These are phyloP conservation scores for Boechera stricta DNA, from an alignment of 345 rosid genomes.

Conservation along the genomic window DNA sequence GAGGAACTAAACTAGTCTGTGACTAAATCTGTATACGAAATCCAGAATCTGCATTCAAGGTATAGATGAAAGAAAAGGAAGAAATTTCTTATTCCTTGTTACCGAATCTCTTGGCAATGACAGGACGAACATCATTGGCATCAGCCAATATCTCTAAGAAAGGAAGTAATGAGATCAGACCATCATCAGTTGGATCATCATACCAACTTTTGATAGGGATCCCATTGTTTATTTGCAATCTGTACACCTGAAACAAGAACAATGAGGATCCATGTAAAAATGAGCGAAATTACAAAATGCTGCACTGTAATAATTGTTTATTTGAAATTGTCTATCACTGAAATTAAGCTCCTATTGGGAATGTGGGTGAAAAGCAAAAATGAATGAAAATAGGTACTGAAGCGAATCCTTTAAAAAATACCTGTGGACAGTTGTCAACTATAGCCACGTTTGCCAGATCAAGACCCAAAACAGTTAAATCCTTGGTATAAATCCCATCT, in stretches of 20 bases:
- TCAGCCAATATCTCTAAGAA: conserved; percentile 76
- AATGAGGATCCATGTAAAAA: conserved; percentile 4
- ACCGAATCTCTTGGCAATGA: conserved; percentile 75
- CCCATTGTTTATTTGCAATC: conserved; percentile 82
- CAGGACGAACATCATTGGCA: conserved; percentile 78
- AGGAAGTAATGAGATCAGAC: conserved; percentile 66
- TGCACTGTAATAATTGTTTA: neutral
- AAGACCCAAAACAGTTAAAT: conserved; percentile 76
- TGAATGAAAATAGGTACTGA: neutral
- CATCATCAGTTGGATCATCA: conserved; percentile 76
- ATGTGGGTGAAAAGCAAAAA: neutral
- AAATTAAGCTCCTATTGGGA: neutral
- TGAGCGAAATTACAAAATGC: neutral
- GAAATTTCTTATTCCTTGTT: conserved; percentile 51
- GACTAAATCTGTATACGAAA: conserved; percentile 10
- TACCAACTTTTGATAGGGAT: conserved; percentile 92
- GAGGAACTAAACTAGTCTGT: conserved; percentile 11
- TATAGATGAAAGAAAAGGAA: neutral
- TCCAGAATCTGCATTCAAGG: conserved; percentile 6
- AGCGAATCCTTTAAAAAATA: conserved; percentile 30
- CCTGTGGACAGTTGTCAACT: conserved; percentile 88
- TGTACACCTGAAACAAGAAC: conserved; percentile 63
- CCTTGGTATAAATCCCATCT: conserved; percentile 77
- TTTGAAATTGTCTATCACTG: neutral
- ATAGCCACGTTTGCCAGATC: conserved; percentile 84